phyloP scores from a whole-genome alignment of 495 filamentous ascomycete genomes.

The Penicillium fimorum region DNA sequence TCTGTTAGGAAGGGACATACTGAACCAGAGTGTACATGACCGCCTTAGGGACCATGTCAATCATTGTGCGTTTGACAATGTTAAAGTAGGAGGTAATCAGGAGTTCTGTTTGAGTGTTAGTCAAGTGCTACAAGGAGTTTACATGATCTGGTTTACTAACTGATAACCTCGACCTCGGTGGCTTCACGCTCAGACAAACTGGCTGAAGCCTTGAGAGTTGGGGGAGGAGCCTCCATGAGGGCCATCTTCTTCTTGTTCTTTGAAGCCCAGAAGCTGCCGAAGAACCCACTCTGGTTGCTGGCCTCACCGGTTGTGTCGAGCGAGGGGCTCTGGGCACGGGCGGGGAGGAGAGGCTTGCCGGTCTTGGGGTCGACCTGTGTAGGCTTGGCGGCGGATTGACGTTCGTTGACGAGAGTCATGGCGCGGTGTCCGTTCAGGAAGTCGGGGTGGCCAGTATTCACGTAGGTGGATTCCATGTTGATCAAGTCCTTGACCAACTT shows the following conservation, averaged over 20 bases:
- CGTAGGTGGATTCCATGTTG: conserved; percentile 91
- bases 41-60: conserved; percentile 99
- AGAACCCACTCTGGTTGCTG: conserved; percentile 73
- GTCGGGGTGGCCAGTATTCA: conserved; percentile 98
- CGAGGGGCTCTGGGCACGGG: conserved; percentile 66
- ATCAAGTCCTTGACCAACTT: conserved; percentile 95
- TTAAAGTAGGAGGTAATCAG: conserved; percentile 97
- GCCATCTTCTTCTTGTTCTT: conserved; percentile 99
- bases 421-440: conserved; percentile 94
- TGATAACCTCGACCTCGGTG: conserved; percentile 97
- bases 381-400: conserved; percentile 73
- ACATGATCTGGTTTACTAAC: conserved; percentile 54
- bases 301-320: conserved; percentile 55
- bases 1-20: conserved; percentile 53
- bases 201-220: conserved; percentile 89
- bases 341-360: conserved; percentile 87
- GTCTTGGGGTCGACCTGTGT: conserved; percentile 99
- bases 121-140: neutral
- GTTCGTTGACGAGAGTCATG: conserved; percentile 97
- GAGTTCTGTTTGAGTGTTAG: conserved; percentile 60
- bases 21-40: conserved; percentile 97
- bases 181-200: conserved; percentile 87
- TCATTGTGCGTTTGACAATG: conserved; percentile 97
- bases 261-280: conserved; percentile 93
- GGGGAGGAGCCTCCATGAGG: conserved; percentile 93